Conservation (phyloP, 306 rosid species). For the Leucaena leucocephala region DNA sequence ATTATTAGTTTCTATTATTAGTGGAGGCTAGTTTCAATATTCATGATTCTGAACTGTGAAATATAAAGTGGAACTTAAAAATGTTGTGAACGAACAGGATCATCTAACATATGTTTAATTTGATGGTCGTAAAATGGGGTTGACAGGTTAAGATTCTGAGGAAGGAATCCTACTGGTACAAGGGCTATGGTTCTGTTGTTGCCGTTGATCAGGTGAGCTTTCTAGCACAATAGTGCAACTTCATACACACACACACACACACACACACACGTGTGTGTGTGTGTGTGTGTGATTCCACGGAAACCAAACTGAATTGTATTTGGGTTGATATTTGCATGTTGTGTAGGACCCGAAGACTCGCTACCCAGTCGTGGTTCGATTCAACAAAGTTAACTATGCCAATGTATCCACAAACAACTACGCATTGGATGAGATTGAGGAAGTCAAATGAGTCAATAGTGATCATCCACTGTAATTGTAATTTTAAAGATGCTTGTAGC, state of each 20-base stretch:
- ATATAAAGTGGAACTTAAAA: neutral
- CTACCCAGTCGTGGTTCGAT: constrained; percentile 79
- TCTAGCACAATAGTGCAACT: neutral
- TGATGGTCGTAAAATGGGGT: constrained; percentile 24
- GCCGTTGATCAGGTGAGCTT: constrained; percentile 71
- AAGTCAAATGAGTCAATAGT: constrained; percentile 50
- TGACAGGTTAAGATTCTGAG: constrained; percentile 73
- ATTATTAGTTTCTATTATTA: neutral
- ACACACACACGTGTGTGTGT: no score
- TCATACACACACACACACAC: no score
- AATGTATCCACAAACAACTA: constrained; percentile 82
- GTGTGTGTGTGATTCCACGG: neutral
- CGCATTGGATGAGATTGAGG: constrained; percentile 77
- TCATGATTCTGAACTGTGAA: neutral
- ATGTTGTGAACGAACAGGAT: neutral
- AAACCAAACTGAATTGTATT: neutral
- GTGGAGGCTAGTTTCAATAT: neutral
- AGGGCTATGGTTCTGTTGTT: constrained; percentile 69
- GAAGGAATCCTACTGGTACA: constrained; percentile 83
- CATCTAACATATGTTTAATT: neutral
- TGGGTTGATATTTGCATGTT: constrained; percentile 13
- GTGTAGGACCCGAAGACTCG: constrained; percentile 67
- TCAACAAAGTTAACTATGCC: constrained; percentile 76
- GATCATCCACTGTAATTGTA: constrained; percentile 33
- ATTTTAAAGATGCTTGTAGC: constrained; percentile 32